Base-by-base conservation (phyloP, 1,284 basidiomycete genomes). In the Singerocomus inundabilis region DNA sequence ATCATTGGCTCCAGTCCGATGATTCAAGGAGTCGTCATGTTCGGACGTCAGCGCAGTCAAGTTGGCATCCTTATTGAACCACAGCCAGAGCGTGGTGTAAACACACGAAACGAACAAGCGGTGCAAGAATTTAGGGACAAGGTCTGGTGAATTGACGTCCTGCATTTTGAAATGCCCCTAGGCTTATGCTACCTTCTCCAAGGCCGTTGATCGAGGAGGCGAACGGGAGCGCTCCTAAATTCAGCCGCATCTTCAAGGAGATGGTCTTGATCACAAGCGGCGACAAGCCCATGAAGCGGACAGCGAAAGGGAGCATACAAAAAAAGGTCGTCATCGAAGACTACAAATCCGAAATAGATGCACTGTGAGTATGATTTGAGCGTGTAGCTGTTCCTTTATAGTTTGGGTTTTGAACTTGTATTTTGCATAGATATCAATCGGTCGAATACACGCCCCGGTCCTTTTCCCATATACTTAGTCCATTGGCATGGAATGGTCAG, bases 191-290 rank as follows among this genome's bases (percentile, higher is more conserved):
- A 0, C 26, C 9, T 10, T 6, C 1, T 10, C 11, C 1, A 11
- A 50, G 49, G 49, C 40, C 30, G 6, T 31, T 10, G 13, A 21
- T 52, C 16, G 50, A 53, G 7, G 31, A 52, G 5, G 51, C 51
- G 2, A 53, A 52, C 32, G 30, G 24, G 36, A 28, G 25, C 2
- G 21, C 50, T 4, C 41, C 50, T 2, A 28, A 36, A 3, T 52
- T 52, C 21, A 29, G 26, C 6, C 37, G 43, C 9, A 44, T 44
- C 25, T 44, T 44, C 36, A 44, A 41, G 43, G 43, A 44, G 37
- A 41, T 44, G 47, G 39, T 40, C 12, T 10, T 49, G 36, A 41
- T 50, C 12, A 51, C 48, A 10, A 11, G 12, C n/a, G 26, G 6
- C 5, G 28, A 30, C 31, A 49, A 49, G 10, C 47, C 48, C n/a